These are phyloP conservation scores for Suhomyces prunicola DNA, from an alignment of 805 yeast genomes.

Conservation along the genomic window DNA sequence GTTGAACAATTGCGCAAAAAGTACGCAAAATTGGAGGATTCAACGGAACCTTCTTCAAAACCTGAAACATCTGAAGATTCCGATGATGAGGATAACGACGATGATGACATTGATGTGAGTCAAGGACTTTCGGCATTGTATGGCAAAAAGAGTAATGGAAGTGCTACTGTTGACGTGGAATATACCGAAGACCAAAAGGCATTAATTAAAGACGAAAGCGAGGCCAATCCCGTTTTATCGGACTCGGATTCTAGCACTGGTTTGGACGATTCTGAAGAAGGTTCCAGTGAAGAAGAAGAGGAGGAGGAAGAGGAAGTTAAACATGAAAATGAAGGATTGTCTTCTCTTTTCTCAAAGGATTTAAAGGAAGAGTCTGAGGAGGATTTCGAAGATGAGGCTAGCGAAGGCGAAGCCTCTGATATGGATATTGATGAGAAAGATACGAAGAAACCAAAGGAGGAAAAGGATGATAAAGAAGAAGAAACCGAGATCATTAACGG, in stretches of 20 bases:
- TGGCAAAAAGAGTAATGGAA: constrained; percentile 8
- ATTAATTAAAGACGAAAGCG: constrained; percentile 21
- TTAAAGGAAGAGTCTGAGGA: constrained; percentile 16
- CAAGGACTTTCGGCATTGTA: constrained; percentile 24
- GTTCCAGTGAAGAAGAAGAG: constrained; percentile 7
- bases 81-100: constrained; percentile 9
- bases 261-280: constrained; percentile 9
- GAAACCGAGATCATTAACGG: constrained; percentile 37
- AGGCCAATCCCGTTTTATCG: constrained; percentile 18
- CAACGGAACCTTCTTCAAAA: constrained; percentile 14
- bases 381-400: constrained; percentile 14
- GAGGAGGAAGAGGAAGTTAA: constrained; percentile 6
- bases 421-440: constrained; percentile 7
- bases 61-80: constrained; percentile 14
- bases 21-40: constrained; percentile 44
- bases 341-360: constrained; percentile 1
- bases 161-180: constrained; percentile 9
- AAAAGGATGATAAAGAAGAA: not conserved
- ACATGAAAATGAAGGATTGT: constrained; percentile 8
- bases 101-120: constrained; percentile 7
- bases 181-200: constrained; percentile 34
- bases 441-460: constrained; percentile 14
- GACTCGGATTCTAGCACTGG: constrained; percentile 16
- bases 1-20: constrained; percentile 56
- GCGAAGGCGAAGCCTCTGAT: constrained; percentile 10